Evolutionary conservation across 2,329 filamentous ascomycete genomes (phyloP), one percentile per base, ranked within the genome.

Genomic region (Verticillium zaregamsianum): DNA sequence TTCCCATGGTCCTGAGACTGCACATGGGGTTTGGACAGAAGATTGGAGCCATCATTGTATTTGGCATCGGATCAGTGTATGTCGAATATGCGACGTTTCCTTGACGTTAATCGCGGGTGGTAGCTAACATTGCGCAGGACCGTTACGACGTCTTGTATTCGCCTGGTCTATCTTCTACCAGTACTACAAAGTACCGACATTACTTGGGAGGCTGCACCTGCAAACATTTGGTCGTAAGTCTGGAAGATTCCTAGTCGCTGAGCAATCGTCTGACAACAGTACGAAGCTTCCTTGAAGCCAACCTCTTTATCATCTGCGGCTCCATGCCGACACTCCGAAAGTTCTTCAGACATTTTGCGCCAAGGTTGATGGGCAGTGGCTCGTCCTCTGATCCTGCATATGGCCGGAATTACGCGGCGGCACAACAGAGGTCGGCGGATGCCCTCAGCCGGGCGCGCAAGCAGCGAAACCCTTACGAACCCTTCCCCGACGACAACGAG

Each of bases 11-110:
- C 0, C 67, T 78, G 33, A 71, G 70, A 8, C 69, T 84, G 1
- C 76, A 79, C 49, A 76, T 84, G 58, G 77, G 79, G 0, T 64
- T 65, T 25, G 76, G 73, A 52, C 80, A 83, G 62, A 84, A 82
- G 66, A 63, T 81, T 20, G 79, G 74, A 0, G 67, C 82, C 2
- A 67, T 75, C 1, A 63, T 73, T 0, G 76, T 82, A n/a, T 81
- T 84, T 57, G 76, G 74, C 4, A 69, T 83, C 7, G 80, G 78
- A n/a, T 76, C 68, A 0, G 39, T 73, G 67, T 59, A 33, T n/a
- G 57, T 52, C 2, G 28, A 55, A 14, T 12, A 5, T 4, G 8
- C 37, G 39, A 59, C 14, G 28, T 35, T 14, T 14, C 33, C 11
- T 35, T 35, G 8, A 35, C 14, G 25, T 8, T 4, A 32, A 9